phyloP scores from a whole-genome alignment of 345 rosid species.

The Syzygium aqueum region DNA sequence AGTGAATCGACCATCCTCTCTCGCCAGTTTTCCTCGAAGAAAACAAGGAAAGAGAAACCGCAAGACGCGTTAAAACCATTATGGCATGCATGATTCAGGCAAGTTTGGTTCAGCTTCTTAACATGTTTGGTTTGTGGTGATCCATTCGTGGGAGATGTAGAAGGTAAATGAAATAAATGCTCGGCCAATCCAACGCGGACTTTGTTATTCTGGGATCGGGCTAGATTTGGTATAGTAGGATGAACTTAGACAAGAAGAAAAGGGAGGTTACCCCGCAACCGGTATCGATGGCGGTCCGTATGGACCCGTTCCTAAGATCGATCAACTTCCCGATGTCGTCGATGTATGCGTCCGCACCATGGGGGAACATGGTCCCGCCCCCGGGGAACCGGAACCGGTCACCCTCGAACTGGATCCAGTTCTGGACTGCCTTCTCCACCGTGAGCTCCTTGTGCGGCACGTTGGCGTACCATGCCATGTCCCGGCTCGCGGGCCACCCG shows the following conservation, averaged over 20 bases:
- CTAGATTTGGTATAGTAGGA: not conserved
- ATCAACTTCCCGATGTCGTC: slow-evolving; percentile 48
- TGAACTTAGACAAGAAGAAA: not conserved
- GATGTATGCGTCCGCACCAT: slow-evolving; percentile 54
- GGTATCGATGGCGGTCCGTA: slow-evolving; percentile 61
- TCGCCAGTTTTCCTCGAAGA: not conserved
- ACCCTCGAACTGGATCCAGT: slow-evolving; percentile 47
- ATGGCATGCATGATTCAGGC: not conserved
- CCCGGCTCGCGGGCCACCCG: slow-evolving; percentile 51
- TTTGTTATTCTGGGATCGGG: not conserved
- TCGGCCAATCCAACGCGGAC: not conserved
- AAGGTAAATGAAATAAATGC: not conserved
- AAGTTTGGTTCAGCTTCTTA: not conserved
- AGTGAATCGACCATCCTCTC: not conserved
- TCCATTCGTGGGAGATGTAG: not conserved
- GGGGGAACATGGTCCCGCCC: slow-evolving; percentile 69
- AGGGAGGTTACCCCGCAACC: slow-evolving; percentile 55
- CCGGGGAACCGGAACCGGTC: slow-evolving; percentile 58
- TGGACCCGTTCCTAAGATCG: slow-evolving; percentile 39
- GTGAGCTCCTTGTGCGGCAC: slow-evolving; percentile 67
- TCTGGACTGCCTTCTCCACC: slow-evolving; percentile 60
- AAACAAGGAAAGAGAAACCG: not conserved
- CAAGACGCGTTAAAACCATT: not conserved
- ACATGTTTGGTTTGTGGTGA: too few species aligned
- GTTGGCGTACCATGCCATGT: slow-evolving; percentile 48